phyloP scores from a whole-genome alignment of 164 flowering plant species.

The Annona squamosa region DNA sequence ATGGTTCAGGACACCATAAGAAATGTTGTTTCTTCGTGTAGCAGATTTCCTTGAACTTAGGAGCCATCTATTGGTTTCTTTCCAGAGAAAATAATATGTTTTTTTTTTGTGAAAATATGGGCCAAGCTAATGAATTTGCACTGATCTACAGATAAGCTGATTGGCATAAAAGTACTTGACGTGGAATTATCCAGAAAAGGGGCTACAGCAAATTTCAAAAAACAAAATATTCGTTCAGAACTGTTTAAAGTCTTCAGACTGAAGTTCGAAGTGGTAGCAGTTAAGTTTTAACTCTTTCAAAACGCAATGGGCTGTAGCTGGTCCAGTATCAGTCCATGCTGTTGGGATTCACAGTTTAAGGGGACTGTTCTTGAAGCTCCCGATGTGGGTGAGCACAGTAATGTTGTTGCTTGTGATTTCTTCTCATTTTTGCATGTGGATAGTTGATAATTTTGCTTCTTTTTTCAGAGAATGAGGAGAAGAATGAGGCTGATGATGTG shows the following conservation, averaged over 20 bases:
- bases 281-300: neutral
- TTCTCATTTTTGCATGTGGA: neutral
- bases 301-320: constrained; percentile 55
- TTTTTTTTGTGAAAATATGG: neutral
- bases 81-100: neutral
- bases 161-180: neutral
- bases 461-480: constrained; percentile 49
- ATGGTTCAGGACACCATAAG: neutral
- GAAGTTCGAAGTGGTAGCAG: neutral
- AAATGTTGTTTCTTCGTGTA: neutral
- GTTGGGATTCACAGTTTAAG: constrained; percentile 33
- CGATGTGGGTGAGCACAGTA: constrained; percentile 36
- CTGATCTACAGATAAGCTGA: neutral
- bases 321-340: constrained; percentile 45
- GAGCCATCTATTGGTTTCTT: neutral
- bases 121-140: neutral
- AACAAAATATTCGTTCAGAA: neutral
- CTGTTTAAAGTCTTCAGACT: neutral
- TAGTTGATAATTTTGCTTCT: constrained; percentile 1
- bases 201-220: neutral
- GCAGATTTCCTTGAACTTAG: neutral
- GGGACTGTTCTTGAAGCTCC: constrained; percentile 37
- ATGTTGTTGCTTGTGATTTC: neutral
- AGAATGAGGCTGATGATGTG: constrained; percentile 39
- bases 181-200: neutral